phyloP scores from a whole-genome alignment of 179 eudicot genomes.

The Drosera spatulata region DNA sequence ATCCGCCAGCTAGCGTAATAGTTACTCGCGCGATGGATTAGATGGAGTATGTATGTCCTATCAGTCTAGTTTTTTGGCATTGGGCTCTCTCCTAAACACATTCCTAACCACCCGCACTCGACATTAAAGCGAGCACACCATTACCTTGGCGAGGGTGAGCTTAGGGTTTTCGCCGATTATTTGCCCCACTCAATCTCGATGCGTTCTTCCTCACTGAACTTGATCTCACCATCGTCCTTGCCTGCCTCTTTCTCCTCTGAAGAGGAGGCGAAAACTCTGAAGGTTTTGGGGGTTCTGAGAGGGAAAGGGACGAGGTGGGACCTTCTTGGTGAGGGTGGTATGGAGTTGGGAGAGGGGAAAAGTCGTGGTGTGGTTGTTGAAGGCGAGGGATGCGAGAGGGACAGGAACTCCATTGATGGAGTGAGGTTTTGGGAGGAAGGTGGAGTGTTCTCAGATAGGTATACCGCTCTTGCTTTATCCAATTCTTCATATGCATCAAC shows the following conservation, averaged over 20 bases:
- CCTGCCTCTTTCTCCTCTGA: no score
- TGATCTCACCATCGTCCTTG: conserved; percentile 22
- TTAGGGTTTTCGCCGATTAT: conserved; percentile 91
- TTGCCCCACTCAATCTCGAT: conserved; percentile 80
- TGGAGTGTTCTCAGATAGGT: no score
- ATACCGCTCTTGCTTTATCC: no score
- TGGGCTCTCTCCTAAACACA: no score
- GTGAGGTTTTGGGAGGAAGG: no score
- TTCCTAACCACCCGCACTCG: no score
- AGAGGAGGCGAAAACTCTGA: conserved; percentile 38
- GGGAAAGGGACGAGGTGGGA: conserved; percentile 21
- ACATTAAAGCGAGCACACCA: no score
- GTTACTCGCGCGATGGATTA: no score
- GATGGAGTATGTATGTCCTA: no score
- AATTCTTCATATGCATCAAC: no score
- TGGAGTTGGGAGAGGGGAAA: conserved; percentile 19
- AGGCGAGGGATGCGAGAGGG: conserved; percentile 19
- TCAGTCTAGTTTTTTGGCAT: no score
- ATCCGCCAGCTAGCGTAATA: no score
- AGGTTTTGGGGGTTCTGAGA: conserved; percentile 23
- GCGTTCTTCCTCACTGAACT: conserved; percentile 49
- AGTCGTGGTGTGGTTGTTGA: conserved; percentile 8
- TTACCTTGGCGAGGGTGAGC: conserved; percentile 83
- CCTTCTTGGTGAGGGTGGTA: conserved; percentile 5
- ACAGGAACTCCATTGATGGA: conserved; percentile 16